Base-by-base conservation (phyloP, 768 basidiomycete genomes). In the Porpolomopsis calyptriformis region DNA sequence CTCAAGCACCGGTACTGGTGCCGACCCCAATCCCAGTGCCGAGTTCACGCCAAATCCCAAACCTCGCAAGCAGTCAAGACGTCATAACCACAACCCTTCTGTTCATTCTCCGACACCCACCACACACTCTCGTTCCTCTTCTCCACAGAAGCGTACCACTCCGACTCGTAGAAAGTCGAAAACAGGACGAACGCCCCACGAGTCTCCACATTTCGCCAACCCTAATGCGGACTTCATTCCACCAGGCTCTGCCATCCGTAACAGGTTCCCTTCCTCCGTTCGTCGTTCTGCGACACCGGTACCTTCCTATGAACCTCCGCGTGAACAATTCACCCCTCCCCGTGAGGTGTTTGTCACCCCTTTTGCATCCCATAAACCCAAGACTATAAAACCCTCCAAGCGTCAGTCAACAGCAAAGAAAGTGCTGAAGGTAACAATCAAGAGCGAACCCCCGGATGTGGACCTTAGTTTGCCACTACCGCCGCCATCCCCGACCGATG, bases 401-500 rank as follows among this genome's bases (percentile, higher is more conserved):
- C 42, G 54, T 49, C 43, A 43, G 41, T 36, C 42, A 42, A 7
- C n/a, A 37, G 31, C 18, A 4, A 47, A 47, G 46, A 36, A 26
- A 11, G 24, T 31, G n/a, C 16, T 47, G 38, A 47, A 42, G 36
- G 12, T 50, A 24, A 45, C 53, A 10, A 55, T 78, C 48, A 88
- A 87, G 70, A 74, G 66, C 47, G 84, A 87, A 53, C 71, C 74
- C 3, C 83, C 83, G 0, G 74, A 75, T 14, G 66, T 85, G 51
- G 75, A 84, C 53, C 61, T 82, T 23, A 69, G 58, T 40, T 67
- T 57, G 11, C 78, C 79, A 3, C 69, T 77, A 53, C 77, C 81
- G 6, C 86, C 85, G 1, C 68, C 82, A 0, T 84, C 82, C 44
- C 85, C 85, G 2, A 76, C 76, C 1, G 85, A 88, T 29, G 85